Percentiles rank a stretch among this genome's conserved stretches.
phyloP scores from a whole-genome alignment of 768 basidiomycete species.

The Suillus sp. region DNA sequence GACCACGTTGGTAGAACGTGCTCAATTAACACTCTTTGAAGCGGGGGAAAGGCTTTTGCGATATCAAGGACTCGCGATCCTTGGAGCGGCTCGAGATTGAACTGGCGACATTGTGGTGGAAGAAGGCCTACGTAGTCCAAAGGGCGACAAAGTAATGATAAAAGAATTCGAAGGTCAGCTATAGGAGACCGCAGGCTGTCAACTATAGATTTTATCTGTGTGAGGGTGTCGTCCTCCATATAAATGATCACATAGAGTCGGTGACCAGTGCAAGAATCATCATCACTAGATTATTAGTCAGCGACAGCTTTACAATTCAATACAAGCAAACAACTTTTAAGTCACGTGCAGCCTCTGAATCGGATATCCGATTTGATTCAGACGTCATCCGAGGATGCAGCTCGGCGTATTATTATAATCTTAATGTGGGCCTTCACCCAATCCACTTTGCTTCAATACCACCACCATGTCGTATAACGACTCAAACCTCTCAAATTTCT shows the following conservation, averaged over 20 bases:
- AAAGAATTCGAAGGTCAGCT: slow-evolving; percentile 50
- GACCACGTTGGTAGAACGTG: slow-evolving; percentile 75
- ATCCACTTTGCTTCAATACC: not conserved
- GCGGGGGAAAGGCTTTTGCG: slow-evolving; percentile 42
- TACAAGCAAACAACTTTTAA: not conserved
- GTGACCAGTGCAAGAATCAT: not conserved
- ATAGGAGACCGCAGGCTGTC: slow-evolving; percentile 49
- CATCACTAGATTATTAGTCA: not conserved
- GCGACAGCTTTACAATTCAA: slow-evolving; percentile 2
- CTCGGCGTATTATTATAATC: too few species aligned
- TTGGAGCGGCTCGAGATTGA: slow-evolving; percentile 42
- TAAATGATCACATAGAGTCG: not conserved
- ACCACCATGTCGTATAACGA: not conserved
- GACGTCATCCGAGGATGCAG: not conserved
- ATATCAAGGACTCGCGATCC: slow-evolving; percentile 24
- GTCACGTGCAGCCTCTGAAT: not conserved
- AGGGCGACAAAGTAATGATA: slow-evolving; percentile 58
- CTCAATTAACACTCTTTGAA: slow-evolving; percentile 70
- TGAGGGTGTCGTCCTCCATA: slow-evolving; percentile 10
- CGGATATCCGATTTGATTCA: not conserved
- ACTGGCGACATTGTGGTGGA: slow-evolving; percentile 53
- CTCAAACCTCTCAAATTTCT: not conserved
- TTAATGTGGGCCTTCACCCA: not conserved
- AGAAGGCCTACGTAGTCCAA: slow-evolving; percentile 60
- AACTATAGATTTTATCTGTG: slow-evolving; percentile 42